Evolutionary conservation across 148 eudicot genomes (phyloP), one percentile per base, ranked within the genome.

Genomic region (Dianthus caryophyllus): DNA sequence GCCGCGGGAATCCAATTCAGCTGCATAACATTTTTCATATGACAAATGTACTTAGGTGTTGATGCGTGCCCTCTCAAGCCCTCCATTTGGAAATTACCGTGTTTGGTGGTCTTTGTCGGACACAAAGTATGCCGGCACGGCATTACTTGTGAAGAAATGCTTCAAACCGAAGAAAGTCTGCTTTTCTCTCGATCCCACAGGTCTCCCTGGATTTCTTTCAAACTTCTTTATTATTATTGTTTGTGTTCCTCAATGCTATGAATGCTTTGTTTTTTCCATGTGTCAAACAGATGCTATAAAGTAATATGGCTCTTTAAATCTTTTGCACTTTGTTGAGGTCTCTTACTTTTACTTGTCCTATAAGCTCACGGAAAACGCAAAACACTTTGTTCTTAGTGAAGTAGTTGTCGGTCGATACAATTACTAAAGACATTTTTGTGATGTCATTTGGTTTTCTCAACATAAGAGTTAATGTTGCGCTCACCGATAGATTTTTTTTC

Each of bases 61-160:
- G 78, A 80, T 84, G 88, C 99, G 99, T 48, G 90, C 97, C 69
- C 80, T 94, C 44, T 86, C 99, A 68, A 90, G 78, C 70, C 78
- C 84, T 67, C 92, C 93, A 39, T 86, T 94, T 66, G 82, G 74
- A 73, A 75, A 77, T 47, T 94, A 90, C 77, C 79, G 88, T 47
- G 86, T 90, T 31, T 90, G 99, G 99, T 94, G 99, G 99, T 94
- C 99, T 76, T 97, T 94, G 70, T 70, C 99, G 36, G 97, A 90
- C 78, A 82, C 99, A 20, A 94, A 94, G 81, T 94, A 94, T 82
- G 97, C 99, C 73, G 99, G 99, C 62, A 94, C 99, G 63, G 96
- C 90, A 61, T 82, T 94, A 76, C 83, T 94, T 44, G 82, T 94
- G 65, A 94, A 90, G 78, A 90, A 86, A 73, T 86, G 96, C 78